These are phyloP conservation scores for Paratinospora sagittata DNA, from an alignment of 164 flowering plant genomes.

Conservation along the genomic window DNA sequence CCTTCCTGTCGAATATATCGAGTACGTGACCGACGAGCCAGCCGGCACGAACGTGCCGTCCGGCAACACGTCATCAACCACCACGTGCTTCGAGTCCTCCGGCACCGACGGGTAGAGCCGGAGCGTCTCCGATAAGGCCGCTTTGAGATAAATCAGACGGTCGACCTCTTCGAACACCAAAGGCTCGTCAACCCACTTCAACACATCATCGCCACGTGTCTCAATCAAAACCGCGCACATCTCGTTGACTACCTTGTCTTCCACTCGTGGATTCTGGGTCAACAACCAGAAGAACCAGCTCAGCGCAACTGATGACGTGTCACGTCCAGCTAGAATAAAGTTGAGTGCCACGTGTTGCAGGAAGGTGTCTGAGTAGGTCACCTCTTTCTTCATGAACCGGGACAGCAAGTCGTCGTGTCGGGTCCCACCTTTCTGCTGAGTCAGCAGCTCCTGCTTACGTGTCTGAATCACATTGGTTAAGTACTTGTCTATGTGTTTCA, in stretches of 20 bases:
- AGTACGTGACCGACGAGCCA: constrained; percentile 55
- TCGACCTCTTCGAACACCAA: constrained; percentile 59
- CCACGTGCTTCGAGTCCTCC: constrained; percentile 57
- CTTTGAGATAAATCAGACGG: constrained; percentile 49
- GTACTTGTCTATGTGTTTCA: constrained; percentile 38
- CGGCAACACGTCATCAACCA: constrained; percentile 48
- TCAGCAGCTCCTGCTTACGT: constrained; percentile 50
- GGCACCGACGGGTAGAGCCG: constrained; percentile 66
- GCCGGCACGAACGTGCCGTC: constrained; percentile 62
- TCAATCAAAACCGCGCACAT: constrained; percentile 39
- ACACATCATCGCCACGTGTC: constrained; percentile 47
- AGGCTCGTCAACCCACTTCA: constrained; percentile 49
- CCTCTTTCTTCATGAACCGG: constrained; percentile 38
- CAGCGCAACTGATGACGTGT: constrained; percentile 41
- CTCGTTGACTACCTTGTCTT: constrained; percentile 38
- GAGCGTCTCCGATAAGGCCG: constrained; percentile 57
- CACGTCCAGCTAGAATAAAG: constrained; percentile 49
- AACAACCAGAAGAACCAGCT: constrained; percentile 42
- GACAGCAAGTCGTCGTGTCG: constrained; percentile 50
- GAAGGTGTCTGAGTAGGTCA: constrained; percentile 30
- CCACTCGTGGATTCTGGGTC: constrained; percentile 23
- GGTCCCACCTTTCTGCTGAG: constrained; percentile 18
- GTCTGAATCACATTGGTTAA: constrained; percentile 39
- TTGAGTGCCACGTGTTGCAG: constrained; percentile 41
- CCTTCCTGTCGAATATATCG: constrained; percentile 56